phyloP scores from a whole-genome alignment of 2,329 filamentous ascomycete genomes.

The Periconia digitata region DNA sequence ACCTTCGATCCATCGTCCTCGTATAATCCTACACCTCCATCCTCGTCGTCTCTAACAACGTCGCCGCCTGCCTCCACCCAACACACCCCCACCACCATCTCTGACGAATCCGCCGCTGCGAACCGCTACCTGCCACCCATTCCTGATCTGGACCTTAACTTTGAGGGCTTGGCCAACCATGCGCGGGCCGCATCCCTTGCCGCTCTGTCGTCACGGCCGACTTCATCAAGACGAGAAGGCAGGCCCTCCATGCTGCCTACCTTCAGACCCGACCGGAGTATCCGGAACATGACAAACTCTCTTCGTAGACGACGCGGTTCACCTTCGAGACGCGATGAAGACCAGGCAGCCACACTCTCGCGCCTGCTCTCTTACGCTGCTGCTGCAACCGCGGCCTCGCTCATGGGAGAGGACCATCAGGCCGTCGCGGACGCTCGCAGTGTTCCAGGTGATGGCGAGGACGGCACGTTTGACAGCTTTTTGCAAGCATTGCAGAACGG shows the following conservation, averaged over 20 bases:
- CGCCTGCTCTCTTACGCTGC: slow-evolving; percentile 64
- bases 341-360: slow-evolving; percentile 64
- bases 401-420: slow-evolving; percentile 62
- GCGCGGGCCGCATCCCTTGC: slow-evolving; percentile 19
- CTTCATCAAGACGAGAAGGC: slow-evolving; percentile 30
- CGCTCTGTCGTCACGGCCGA: slow-evolving; percentile 21
- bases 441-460: slow-evolving; percentile 57
- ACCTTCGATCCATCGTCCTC: slow-evolving; percentile 1
- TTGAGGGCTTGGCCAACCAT: slow-evolving; percentile 35
- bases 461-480: slow-evolving; percentile 65
- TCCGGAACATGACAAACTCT: slow-evolving; percentile 48
- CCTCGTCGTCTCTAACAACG: slow-evolving; percentile 11
- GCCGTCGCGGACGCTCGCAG: slow-evolving; percentile 58
- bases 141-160: slow-evolving; percentile 42
- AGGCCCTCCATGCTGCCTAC: slow-evolving; percentile 39
- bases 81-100: slow-evolving; percentile 12
- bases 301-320: slow-evolving; percentile 54
- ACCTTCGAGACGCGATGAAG: slow-evolving; percentile 57
- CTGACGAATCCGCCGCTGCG: slow-evolving; percentile 32
- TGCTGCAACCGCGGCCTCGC: slow-evolving; percentile 64
- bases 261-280: slow-evolving; percentile 29
- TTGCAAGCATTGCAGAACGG: slow-evolving; percentile 64
- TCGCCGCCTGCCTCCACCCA: slow-evolving; percentile 14
- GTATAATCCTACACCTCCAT: background rate
- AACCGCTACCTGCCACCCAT: slow-evolving; percentile 38